Conservation (phyloP, 2,329 filamentous ascomycete species). For the Aureobasidium lini region DNA sequence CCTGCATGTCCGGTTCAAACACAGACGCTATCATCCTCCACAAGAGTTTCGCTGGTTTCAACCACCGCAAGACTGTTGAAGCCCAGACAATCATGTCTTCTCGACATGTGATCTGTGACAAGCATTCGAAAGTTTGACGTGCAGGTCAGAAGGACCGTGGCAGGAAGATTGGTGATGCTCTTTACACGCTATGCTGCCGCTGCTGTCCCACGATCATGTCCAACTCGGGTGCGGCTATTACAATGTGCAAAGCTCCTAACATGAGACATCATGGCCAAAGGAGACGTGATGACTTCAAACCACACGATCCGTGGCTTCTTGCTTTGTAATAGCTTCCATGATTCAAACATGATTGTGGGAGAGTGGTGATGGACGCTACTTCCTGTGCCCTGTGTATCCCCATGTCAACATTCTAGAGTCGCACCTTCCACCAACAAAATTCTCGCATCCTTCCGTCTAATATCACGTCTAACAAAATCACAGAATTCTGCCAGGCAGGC, state of each 20-base stretch:
- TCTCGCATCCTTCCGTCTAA: neutral
- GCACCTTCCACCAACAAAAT: neutral
- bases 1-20: neutral
- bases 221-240: neutral
- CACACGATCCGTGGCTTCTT: neutral
- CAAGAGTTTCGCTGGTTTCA: neutral
- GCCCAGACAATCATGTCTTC: neutral
- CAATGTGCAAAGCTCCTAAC: neutral
- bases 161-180: neutral
- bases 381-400: neutral
- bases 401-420: neutral
- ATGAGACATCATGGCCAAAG: neutral
- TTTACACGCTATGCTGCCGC: neutral
- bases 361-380: neutral
- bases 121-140: neutral
- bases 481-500: conserved; percentile 5
- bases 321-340: neutral
- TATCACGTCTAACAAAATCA: neutral
- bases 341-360: neutral
- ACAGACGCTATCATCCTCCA: no score
- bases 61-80: neutral
- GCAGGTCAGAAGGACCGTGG: neutral
- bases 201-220: neutral
- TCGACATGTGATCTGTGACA: neutral
- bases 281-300: neutral